Base-by-base conservation (phyloP, 805 yeast species). In the Citeromyces matritensis region DNA sequence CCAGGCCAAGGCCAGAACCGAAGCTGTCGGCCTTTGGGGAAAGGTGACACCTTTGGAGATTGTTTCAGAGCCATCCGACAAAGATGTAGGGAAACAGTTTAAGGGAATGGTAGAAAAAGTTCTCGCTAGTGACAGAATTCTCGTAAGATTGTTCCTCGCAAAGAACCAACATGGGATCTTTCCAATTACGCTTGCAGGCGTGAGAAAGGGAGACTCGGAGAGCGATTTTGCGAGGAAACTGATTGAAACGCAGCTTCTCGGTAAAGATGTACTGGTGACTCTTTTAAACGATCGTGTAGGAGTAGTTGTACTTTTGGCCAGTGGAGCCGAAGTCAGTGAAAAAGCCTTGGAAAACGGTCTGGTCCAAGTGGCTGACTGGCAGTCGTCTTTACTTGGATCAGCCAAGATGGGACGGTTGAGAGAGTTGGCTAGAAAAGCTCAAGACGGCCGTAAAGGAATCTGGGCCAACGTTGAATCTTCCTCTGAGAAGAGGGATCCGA, bases 301-400 rank as follows among this genome's bases (percentile, higher is more conserved):
- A 17, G 7, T 7, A 5, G 21, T 17, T 17, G 5, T 17, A 17
- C 21, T 17, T 7, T 66, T 66, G 27, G 65, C 74, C 32, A 52
- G 63, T n/a, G 82, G 80, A 8, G 65, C 73, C 17, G 66, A 76
- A 6, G 57, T 76, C 33, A 71, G 78, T 35, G 79, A 73, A 40
- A 68, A 69, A 39, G 55, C 83, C 35, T 60, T 83, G 36, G 70
- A 65, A 35, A 62, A 60, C 34, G 95, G 95, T 8, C 60, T 76
- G 21, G 94, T 78, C 9, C 74, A 72, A 40, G 72, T 82, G 30
- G 68, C 73, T 15, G 94, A 83, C 48, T 76, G 88, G 84, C 94
- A 84, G 48, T 69, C 84, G 1, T 46, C 66, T 9, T 42, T 71
- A 27, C 57, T 83, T 35, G 94, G 94, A 4, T 56, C 84, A 8